Evolutionary conservation across 2,329 filamentous ascomycete genomes (phyloP), one percentile per base, ranked within the genome.

Genomic region (Colletotrichum phormii): DNA sequence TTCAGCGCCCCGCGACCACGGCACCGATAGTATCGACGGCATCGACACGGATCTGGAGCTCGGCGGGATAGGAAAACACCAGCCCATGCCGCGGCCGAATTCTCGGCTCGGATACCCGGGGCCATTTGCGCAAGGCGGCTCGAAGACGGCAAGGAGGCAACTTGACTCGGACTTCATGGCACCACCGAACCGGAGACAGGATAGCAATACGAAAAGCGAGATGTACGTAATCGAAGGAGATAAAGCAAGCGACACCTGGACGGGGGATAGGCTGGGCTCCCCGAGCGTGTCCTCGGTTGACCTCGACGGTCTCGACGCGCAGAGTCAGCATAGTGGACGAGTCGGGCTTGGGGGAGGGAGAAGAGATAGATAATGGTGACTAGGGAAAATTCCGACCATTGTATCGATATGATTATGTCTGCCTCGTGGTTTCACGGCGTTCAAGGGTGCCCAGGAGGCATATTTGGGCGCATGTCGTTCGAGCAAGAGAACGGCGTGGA

Each of bases 21-120:
- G 81, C 0, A 80, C 80, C 4, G 78, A 80, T 31, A 84, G 86
- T 33, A 75, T 84, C 12, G 82, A 85, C 7, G 84, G 86, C 33
- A 75, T 84, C 12, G 82, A 85, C 7, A 77, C 80, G 26, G 81
- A 83, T 35, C 64, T 83, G 9, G 82, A 84, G 62, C 67, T 46
- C n/a, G 61, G 58, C 3, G 71, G 33, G 3, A 49, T 72, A 9
- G 66, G 18, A 5, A 72, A 64, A 31, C 31, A 60, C 33, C 64
- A 31, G 12, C 53, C 69, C 24, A 61, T 65, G 18, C 61, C 66
- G 22, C 57, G 46, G 37, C 33, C 37, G n/a, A 11, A 35, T 24
- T 18, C 37, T 7, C 24, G 22, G 9, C 60, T 26, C 12, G 37
- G 24, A 1, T 33, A 66, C 8, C 49, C 15, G 5, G 7, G 55